Evolutionary conservation across 495 filamentous ascomycete species (phyloP).

Genomic region (Friedmanniomyces simplex): DNA sequence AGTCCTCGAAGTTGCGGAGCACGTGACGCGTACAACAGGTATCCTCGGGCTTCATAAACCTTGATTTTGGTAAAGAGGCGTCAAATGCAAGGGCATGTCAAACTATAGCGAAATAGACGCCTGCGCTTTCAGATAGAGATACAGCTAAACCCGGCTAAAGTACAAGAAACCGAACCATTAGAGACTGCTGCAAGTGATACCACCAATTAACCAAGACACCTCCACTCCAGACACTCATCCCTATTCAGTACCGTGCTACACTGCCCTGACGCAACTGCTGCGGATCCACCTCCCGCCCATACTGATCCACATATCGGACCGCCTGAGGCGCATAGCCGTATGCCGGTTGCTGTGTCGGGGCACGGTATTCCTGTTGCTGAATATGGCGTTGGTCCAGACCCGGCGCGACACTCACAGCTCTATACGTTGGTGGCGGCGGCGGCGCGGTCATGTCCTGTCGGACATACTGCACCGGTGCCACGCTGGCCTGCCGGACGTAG

Average conservation of each 20-base stretch:
- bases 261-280: conserved; percentile 11
- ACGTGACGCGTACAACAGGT: no score
- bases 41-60: no score
- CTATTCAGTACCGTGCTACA: conserved; percentile 5
- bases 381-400: not conserved
- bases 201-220: no score
- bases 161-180: not conserved
- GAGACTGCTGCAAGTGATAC: no score
- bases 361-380: conserved; percentile 3
- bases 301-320: conserved; percentile 18
- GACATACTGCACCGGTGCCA: conserved; percentile 16
- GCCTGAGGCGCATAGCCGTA: conserved; percentile 4
- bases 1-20: no score
- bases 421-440: not conserved
- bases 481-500: conserved; percentile 15
- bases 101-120: no score
- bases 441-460: conserved; percentile 10
- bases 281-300: conserved; percentile 15
- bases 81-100: no score
- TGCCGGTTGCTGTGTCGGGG: conserved; percentile 1
- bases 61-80: no score
- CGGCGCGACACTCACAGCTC: conserved; percentile 19
- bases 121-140: no score
- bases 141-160: not conserved
- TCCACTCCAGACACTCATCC: not conserved